A percentile compares a stretch with the other conserved stretches of the same genome.
Evolutionary conservation across 306 rosid genomes (phyloP).

Genomic region (Sechiopsis laciniata): DNA sequence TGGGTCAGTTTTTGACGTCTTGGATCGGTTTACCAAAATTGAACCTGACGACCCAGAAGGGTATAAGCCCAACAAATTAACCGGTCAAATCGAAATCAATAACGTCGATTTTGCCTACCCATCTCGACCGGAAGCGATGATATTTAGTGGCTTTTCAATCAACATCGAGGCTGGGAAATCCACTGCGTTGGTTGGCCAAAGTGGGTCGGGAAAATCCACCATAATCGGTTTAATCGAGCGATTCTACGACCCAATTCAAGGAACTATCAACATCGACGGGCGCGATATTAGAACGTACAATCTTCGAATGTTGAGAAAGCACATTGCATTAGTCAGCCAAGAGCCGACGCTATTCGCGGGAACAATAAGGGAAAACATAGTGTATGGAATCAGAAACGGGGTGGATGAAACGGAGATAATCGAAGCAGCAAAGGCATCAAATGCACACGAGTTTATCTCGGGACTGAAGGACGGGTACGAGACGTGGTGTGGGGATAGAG

Average conservation of each 20-base stretch:
- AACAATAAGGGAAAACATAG: conserved; percentile 61
- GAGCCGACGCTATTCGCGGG: conserved; percentile 74
- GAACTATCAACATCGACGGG: conserved; percentile 48
- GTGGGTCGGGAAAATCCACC: conserved; percentile 88
- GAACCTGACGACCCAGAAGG: conserved; percentile 61
- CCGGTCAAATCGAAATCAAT: conserved; percentile 44
- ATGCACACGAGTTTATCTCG: conserved; percentile 76
- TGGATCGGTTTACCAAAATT: conserved; percentile 58
- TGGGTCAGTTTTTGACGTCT: conserved; percentile 60
- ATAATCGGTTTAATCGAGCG: conserved; percentile 66
- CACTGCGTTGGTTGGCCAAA: conserved; percentile 74
- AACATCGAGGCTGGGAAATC: conserved; percentile 63
- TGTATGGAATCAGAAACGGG: conserved; percentile 42
- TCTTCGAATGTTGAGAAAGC: conserved; percentile 51
- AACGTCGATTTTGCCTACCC: conserved; percentile 68
- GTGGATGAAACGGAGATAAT: conserved; percentile 51
- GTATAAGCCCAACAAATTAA: conserved; percentile 34
- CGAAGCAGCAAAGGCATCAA: conserved; percentile 62
- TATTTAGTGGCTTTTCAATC: conserved; percentile 66
- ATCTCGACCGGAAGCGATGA: conserved; percentile 57
- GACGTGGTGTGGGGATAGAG: conserved; percentile 74
- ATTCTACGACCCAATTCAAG: conserved; percentile 69
- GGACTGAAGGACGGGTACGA: conserved; percentile 64
- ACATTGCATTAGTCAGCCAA: conserved; percentile 77
- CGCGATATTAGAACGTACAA: conserved; percentile 51